Evolutionary conservation across 257 asterid genomes (phyloP).

Genomic region (Solanum neorickii): DNA sequence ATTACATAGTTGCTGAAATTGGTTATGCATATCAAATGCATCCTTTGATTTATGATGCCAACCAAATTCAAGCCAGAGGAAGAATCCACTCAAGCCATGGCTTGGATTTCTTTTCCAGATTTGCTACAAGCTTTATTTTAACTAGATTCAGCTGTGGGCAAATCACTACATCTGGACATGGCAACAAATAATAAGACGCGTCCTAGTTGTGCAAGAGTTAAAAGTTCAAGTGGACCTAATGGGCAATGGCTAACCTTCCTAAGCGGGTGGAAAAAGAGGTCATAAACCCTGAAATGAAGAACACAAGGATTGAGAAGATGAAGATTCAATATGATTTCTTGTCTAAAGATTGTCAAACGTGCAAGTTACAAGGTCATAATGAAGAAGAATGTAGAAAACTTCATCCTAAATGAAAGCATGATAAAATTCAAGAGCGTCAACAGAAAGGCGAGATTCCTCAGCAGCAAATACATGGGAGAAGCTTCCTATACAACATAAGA

Average conservation of each 20-base stretch:
- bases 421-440: not conserved
- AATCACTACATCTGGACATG: not conserved
- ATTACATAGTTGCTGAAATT: not conserved
- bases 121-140: not conserved
- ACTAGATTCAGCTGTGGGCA: not conserved
- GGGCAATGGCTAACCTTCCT: not conserved
- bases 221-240: not conserved
- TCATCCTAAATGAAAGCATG: not conserved
- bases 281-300: not conserved
- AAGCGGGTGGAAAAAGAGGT: not conserved
- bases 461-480: not conserved
- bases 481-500: not conserved
- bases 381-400: not conserved
- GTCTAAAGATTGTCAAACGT: not conserved
- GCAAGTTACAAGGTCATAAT: not conserved
- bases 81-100: too few relatives aligned
- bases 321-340: not conserved
- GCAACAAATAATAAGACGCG: not conserved
- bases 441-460: not conserved
- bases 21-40: not conserved
- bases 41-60: too few relatives aligned
- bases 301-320: not conserved
- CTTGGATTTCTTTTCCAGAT: too few relatives aligned
- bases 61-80: too few relatives aligned
- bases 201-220: not conserved